Percentiles rank a stretch among this genome's conserved stretches.
Evolutionary conservation across 768 basidiomycete genomes (phyloP).

Genomic region (Naematelia encephala): DNA sequence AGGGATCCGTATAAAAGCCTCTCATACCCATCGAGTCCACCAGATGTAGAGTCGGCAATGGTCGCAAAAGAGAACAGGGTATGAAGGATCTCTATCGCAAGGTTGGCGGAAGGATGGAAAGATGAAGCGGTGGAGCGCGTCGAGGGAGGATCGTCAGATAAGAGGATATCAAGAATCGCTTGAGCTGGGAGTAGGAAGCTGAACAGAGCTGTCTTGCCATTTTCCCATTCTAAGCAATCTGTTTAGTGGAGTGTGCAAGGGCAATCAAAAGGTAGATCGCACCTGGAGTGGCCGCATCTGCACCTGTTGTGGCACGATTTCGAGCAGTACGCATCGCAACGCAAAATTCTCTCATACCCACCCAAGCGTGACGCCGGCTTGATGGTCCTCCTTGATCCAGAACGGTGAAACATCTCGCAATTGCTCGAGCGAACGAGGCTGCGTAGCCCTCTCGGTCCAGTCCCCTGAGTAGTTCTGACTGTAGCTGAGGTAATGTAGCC

Average conservation of each 20-base stretch:
- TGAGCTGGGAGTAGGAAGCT: conserved; percentile 18
- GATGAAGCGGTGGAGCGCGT: background rate
- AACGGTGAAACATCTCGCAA: conserved; percentile 15
- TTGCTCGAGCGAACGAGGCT: conserved; percentile 1
- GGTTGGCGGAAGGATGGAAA: background rate
- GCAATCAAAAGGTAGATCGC: no score
- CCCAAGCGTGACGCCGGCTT: conserved; percentile 9
- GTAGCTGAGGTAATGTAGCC: background rate
- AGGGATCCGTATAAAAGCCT: conserved; percentile 23
- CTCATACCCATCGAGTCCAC: conserved; percentile 24
- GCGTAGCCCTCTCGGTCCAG: background rate
- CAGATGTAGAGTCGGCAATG: conserved; percentile 8
- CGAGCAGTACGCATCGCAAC: background rate
- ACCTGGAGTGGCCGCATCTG: background rate
- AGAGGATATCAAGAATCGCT: conserved; percentile 15
- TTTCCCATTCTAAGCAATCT: conserved; percentile 8
- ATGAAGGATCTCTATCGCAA: conserved; percentile 11
- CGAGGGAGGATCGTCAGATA: background rate
- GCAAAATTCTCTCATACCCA: conserved; percentile 14
- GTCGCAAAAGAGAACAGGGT: conserved; percentile 18
- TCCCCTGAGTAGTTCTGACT: background rate
- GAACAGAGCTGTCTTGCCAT: conserved; percentile 21
- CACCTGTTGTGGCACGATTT: background rate
- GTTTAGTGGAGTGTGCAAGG: no score
- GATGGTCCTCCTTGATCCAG: conserved; percentile 22